Conservation (phyloP, 2,329 filamentous ascomycete genomes). For the Paraconiothyrium brasiliense region DNA sequence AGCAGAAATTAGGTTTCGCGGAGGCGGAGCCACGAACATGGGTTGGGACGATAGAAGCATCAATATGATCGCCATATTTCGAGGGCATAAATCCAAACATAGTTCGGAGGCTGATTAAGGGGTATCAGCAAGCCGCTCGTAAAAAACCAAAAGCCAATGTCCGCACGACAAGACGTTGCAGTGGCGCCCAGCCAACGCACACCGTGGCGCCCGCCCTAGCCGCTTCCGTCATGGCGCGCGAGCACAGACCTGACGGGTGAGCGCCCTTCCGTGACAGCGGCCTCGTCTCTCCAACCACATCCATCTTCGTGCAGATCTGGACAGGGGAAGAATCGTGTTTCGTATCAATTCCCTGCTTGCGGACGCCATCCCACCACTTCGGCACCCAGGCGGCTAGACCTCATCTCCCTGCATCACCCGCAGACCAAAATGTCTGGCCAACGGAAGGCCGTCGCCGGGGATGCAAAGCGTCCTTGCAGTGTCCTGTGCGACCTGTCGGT, state of each 20-base stretch:
- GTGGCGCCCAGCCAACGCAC: conserved; percentile 7
- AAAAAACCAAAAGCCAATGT: conserved; percentile 14
- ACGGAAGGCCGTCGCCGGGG: conserved; percentile 3
- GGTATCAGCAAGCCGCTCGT: conserved; percentile 9
- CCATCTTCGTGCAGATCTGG: conserved; percentile 18
- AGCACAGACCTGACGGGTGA: conserved; percentile 8
- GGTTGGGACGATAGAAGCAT: conserved; percentile 1
- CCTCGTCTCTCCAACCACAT: conserved; percentile 3
- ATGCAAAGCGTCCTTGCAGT: conserved; percentile 20
- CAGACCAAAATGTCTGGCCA: conserved; percentile 19
- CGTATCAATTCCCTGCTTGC: conserved; percentile 34
- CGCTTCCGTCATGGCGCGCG: not conserved
- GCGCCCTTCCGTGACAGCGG: conserved; percentile 14
- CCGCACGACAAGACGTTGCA: conserved; percentile 15
- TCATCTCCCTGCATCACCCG: conserved; percentile 14
- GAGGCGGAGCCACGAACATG: conserved; percentile 5
- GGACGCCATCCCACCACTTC: conserved; percentile 22
- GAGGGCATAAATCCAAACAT: conserved; percentile 8
- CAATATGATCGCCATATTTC: conserved; percentile 10
- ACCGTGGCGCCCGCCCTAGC: conserved; percentile 12
- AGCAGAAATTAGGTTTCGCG: conserved; percentile 6
- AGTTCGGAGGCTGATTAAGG: conserved; percentile 15
- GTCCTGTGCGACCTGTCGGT: conserved; percentile 25
- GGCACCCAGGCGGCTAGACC: conserved; percentile 25
- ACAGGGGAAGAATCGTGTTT: conserved; percentile 30